Percentiles rank a stretch among this genome's conserved stretches.
These are phyloP conservation scores for Rhododendron vialii DNA, from an alignment of 148 eudicot species.

Conservation along the genomic window DNA sequence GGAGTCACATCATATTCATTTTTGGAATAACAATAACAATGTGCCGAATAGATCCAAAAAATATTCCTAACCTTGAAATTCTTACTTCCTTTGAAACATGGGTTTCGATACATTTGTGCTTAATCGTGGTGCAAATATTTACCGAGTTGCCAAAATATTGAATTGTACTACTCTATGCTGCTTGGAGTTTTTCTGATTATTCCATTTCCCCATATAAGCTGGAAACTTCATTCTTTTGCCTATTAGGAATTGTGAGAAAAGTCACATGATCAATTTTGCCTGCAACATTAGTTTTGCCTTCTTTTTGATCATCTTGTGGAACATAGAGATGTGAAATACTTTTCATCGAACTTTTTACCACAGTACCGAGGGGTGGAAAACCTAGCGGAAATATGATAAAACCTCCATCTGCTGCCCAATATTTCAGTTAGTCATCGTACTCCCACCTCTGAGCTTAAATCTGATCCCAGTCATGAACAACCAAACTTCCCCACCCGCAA, in stretches of 20 bases:
- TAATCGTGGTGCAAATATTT: neutral
- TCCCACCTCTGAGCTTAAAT: neutral
- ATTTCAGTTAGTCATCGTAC: no score
- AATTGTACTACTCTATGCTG: neutral
- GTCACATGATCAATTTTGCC: neutral
- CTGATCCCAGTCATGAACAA: neutral
- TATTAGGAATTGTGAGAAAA: neutral
- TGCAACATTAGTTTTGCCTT: neutral
- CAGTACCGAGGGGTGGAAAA: no score
- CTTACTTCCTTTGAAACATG: neutral
- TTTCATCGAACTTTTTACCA: no score
- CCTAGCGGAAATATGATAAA: no score
- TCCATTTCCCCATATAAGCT: neutral
- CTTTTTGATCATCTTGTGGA: neutral
- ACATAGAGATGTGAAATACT: no score
- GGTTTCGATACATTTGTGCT: neutral
- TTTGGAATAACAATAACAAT: no score
- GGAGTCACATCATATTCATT: no score
- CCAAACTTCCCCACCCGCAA: neutral
- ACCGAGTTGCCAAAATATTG: neutral
- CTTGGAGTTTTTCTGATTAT: neutral
- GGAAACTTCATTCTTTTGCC: neutral
- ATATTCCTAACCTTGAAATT: no score
- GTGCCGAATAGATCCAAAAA: no score
- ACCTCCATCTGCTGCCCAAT: no score